phyloP scores from a whole-genome alignment of 805 yeast genomes.

The Sugiyamaella smithiae region DNA sequence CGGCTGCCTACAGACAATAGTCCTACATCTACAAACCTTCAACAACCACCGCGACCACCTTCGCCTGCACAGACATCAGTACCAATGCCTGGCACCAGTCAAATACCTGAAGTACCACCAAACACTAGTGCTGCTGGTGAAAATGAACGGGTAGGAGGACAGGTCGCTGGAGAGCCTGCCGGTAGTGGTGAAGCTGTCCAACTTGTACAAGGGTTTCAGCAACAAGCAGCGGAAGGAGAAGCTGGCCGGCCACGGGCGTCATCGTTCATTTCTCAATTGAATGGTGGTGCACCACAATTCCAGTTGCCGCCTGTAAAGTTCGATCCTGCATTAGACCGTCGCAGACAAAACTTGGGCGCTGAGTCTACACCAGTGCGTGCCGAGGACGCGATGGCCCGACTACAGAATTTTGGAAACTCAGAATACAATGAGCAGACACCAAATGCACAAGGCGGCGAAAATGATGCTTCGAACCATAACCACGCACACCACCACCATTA shows the following conservation, averaged over 20 bases:
- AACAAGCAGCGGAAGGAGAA: too few relatives aligned
- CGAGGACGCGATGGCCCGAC: constrained; percentile 37
- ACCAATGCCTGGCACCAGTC: too few relatives aligned
- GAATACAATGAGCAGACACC: background rate
- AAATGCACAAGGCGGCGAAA: background rate
- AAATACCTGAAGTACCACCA: too few relatives aligned
- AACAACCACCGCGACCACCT: too few relatives aligned
- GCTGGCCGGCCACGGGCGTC: constrained; percentile 5
- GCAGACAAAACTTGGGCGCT: constrained; percentile 19
- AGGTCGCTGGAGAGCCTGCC: too few relatives aligned
- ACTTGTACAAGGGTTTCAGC: too few relatives aligned
- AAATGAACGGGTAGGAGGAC: too few relatives aligned
- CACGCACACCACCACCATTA: constrained; percentile 32
- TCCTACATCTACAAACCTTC: too few relatives aligned
- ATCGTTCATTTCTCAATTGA: constrained; percentile 16
- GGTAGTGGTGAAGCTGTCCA: too few relatives aligned
- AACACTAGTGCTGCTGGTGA: too few relatives aligned
- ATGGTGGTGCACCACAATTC: constrained; percentile 16
- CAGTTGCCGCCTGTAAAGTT: constrained; percentile 31
- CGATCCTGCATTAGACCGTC: constrained; percentile 25
- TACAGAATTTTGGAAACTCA: constrained; percentile 23
- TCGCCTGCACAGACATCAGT: too few relatives aligned
- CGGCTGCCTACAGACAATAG: too few relatives aligned
- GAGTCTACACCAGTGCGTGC: constrained; percentile 32
- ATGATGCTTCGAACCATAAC: constrained; percentile 15